phyloP scores from a whole-genome alignment of 1,139 yeast genomes.

The Yamadazyma buinensis region DNA sequence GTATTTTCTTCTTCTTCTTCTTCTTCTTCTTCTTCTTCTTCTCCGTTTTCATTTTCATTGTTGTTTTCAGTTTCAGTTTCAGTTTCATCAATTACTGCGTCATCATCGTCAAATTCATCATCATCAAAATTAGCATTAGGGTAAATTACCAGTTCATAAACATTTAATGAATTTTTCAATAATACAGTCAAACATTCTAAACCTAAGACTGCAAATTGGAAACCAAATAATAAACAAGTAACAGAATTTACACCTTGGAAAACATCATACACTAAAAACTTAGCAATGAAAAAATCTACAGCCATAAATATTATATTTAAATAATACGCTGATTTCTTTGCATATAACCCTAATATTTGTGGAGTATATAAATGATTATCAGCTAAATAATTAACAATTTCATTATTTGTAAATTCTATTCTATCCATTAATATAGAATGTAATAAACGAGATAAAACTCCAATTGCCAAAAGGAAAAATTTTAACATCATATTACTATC shows the following conservation, averaged over 20 bases:
- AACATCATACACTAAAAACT: slow-evolving; percentile 56
- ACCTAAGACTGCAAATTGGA: slow-evolving; percentile 68
- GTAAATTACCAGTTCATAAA: slow-evolving; percentile 50
- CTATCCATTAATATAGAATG: slow-evolving; percentile 73
- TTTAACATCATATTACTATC: slow-evolving; percentile 47
- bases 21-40: neutral
- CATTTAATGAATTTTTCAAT: slow-evolving; percentile 49
- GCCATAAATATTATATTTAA: slow-evolving; percentile 38
- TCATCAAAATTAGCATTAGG: slow-evolving; percentile 11
- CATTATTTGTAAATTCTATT: slow-evolving; percentile 49
- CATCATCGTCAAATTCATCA: slow-evolving; percentile 7
- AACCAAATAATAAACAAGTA: slow-evolving; percentile 62
- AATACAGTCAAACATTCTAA: slow-evolving; percentile 50
- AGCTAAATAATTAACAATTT: slow-evolving; percentile 25
- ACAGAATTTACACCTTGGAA: slow-evolving; percentile 48
- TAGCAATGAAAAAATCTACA: slow-evolving; percentile 52
- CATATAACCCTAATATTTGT: slow-evolving; percentile 22
- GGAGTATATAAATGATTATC: slow-evolving; percentile 26
- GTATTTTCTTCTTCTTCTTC: neutral
- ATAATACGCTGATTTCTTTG: slow-evolving; percentile 21
- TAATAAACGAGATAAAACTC: slow-evolving; percentile 60
- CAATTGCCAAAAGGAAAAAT: slow-evolving; percentile 37
- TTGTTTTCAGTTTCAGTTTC: neutral
- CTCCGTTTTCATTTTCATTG: neutral
- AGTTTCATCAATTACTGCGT: slow-evolving; percentile 6